Percentiles rank a stretch among this genome's conserved stretches.
These are phyloP conservation scores for Ogataea henricii DNA, from an alignment of 805 yeast genomes.

Conservation along the genomic window DNA sequence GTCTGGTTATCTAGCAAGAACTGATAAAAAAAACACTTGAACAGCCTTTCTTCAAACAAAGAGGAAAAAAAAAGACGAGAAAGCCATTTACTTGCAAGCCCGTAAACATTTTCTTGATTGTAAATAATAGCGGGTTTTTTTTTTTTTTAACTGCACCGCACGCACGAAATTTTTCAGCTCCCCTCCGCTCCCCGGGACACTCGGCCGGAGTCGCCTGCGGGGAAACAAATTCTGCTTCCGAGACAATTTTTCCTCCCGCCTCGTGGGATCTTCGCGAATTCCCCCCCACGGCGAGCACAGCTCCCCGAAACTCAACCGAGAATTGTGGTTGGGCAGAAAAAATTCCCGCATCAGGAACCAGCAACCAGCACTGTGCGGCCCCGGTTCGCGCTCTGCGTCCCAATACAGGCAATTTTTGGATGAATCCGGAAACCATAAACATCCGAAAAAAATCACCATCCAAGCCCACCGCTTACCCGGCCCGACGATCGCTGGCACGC, in stretches of 20 bases:
- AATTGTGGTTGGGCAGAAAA: constrained; percentile 10
- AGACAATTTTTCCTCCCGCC: not conserved
- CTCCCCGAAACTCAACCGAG: not conserved
- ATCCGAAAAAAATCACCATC: not conserved
- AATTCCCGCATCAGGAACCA: constrained; percentile 7
- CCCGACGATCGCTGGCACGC: not conserved
- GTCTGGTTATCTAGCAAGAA: constrained; percentile 5
- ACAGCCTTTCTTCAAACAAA: constrained; percentile 3
- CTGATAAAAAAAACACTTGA: not conserved
- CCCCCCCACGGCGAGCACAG: not conserved
- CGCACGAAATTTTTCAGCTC: constrained; percentile 2
- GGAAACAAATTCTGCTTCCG: no score
- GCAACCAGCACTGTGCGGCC: constrained; percentile 5
- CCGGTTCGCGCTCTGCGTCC: not conserved
- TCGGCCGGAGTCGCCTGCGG: not conserved
- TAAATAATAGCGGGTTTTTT: constrained; percentile 2
- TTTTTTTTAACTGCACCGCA: not conserved
- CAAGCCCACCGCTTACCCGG: constrained; percentile 2
- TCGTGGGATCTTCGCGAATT: no score
- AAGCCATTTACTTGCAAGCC: constrained; percentile 5
- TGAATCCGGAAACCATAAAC: constrained; percentile 8
- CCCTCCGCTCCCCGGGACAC: not conserved
- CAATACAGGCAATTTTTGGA: not conserved
- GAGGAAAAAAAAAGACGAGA: not conserved
- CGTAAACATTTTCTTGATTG: constrained; percentile 1